These are phyloP conservation scores for Aspergillus niger DNA, from an alignment of 2,329 filamentous ascomycete genomes.

Conservation along the genomic window DNA sequence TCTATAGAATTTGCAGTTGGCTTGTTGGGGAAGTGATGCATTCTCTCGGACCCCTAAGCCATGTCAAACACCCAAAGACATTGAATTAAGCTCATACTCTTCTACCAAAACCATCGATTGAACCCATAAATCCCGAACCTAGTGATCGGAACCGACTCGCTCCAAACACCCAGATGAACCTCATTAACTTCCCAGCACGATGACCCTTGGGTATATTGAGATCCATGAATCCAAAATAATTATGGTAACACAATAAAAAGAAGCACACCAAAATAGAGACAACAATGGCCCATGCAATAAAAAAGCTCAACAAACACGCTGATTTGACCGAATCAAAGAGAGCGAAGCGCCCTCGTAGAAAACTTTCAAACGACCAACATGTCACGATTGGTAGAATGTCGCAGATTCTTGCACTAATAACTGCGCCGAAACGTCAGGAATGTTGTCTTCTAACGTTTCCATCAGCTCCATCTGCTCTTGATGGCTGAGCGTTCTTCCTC, in stretches of 20 bases:
- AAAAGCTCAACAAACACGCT: not conserved
- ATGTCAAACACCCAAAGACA: not conserved
- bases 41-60: not conserved
- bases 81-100: not conserved
- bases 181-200: constrained; percentile 9
- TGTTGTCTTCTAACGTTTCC: constrained; percentile 69
- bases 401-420: constrained; percentile 42
- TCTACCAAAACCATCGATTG: not conserved
- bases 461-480: constrained; percentile 82
- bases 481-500: constrained; percentile 70
- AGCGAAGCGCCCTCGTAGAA: not conserved
- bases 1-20: not conserved
- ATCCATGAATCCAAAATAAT: constrained; percentile 8
- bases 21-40: too few species aligned
- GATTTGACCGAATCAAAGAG: not conserved
- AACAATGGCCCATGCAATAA: not conserved
- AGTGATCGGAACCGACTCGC: not conserved
- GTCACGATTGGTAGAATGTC: constrained; percentile 44
- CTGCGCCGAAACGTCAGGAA: constrained; percentile 47
- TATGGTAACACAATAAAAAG: not conserved
- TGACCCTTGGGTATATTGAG: constrained; percentile 14
- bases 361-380: not conserved
- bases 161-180: constrained; percentile 13
- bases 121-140: not conserved
- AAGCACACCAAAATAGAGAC: not conserved